These are phyloP conservation scores for Rugonectria rugulosa DNA, from an alignment of 2,329 filamentous ascomycete species.

Conservation along the genomic window DNA sequence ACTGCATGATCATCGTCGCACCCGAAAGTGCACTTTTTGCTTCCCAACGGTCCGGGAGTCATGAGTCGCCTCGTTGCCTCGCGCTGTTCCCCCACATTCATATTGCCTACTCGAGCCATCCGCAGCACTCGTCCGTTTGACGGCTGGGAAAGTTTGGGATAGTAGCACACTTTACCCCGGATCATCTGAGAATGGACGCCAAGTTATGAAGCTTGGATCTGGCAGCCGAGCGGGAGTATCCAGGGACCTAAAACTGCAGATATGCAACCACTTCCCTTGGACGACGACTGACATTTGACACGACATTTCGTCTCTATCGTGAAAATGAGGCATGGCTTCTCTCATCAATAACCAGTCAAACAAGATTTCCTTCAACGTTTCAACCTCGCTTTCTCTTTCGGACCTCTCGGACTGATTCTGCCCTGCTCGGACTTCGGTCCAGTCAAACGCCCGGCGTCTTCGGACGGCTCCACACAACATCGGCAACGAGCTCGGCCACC, in stretches of 20 bases:
- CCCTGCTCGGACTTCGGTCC: slow-evolving; percentile 5
- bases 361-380: not conserved
- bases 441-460: not conserved
- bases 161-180: not conserved
- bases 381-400: not conserved
- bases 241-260: not conserved
- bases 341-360: not conserved
- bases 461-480: not conserved
- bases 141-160: not conserved
- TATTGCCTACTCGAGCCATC: not conserved
- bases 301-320: no score
- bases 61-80: not conserved
- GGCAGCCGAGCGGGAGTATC: not conserved
- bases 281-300: not conserved
- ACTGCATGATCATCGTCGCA: slow-evolving; percentile 22
- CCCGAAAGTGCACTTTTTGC: slow-evolving; percentile 11
- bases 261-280: slow-evolving; percentile 5
- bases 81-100: not conserved
- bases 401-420: not conserved
- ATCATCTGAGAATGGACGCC: not conserved
- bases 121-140: not conserved
- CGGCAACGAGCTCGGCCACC: slow-evolving; percentile 6
- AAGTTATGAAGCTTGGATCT: slow-evolving; percentile 4
- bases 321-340: not conserved
- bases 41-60: slow-evolving; percentile 1